phyloP scores from a whole-genome alignment of 768 basidiomycete genomes.

The Lyophyllum semitale region DNA sequence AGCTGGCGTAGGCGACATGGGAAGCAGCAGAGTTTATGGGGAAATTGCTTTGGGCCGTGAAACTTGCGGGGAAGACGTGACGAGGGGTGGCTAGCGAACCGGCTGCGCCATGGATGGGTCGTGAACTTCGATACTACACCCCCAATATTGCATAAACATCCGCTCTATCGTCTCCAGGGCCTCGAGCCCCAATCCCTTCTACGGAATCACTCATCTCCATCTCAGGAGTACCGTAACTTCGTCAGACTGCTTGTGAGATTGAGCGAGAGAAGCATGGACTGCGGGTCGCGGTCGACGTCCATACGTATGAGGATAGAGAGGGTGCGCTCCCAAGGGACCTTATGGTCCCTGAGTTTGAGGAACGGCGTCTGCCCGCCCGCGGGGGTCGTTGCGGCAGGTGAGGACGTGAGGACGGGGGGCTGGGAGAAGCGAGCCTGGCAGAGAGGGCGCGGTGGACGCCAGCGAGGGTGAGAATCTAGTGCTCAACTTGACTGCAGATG shows the following conservation, averaged over 20 bases:
- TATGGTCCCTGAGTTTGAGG: constrained; percentile 62
- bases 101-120: too few relatives aligned
- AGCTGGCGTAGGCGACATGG: too few relatives aligned
- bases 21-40: too few relatives aligned
- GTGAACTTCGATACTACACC: too few relatives aligned
- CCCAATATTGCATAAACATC: too few relatives aligned
- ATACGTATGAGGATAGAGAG: constrained; percentile 60
- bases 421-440: constrained; percentile 7
- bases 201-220: too few relatives aligned
- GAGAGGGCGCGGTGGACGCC: constrained; percentile 7
- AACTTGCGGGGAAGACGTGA: too few relatives aligned
- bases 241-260: constrained; percentile 70
- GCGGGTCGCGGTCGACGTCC: constrained; percentile 55
- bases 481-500: constrained; percentile 2
- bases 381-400: constrained; percentile 27
- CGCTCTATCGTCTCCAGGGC: too few relatives aligned
- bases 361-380: constrained; percentile 65
- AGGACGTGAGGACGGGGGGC: constrained; percentile 4
- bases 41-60: too few relatives aligned
- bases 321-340: constrained; percentile 60
- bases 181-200: too few relatives aligned
- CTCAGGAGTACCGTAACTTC: too few relatives aligned
- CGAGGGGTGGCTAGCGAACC: too few relatives aligned
- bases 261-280: constrained; percentile 53
- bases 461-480: constrained; percentile 10